These are phyloP conservation scores for Byssothecium circinans DNA, from an alignment of 2,329 filamentous ascomycete genomes.

Conservation along the genomic window DNA sequence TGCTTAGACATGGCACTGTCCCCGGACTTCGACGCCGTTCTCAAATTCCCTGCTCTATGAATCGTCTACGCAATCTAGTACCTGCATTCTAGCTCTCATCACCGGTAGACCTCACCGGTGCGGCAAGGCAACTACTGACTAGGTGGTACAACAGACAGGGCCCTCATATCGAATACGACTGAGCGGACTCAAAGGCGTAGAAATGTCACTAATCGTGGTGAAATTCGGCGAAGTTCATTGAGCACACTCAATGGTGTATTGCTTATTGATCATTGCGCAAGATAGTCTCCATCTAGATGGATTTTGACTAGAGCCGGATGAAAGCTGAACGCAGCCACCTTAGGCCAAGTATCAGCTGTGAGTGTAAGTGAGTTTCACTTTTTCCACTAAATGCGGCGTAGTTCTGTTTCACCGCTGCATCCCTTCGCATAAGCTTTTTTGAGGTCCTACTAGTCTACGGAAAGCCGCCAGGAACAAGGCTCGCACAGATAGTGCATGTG, in stretches of 20 bases:
- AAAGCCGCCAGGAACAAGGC: constrained; percentile 16
- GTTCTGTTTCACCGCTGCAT: constrained; percentile 25
- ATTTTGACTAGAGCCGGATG: constrained; percentile 9
- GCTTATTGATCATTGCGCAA: constrained; percentile 1
- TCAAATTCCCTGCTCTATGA: constrained; percentile 3
- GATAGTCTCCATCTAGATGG: background rate
- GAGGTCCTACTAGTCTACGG: constrained; percentile 5
- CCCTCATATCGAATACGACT: background rate
- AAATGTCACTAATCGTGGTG: background rate
- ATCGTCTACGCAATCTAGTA: constrained; percentile 9
- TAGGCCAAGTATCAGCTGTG: constrained; percentile 6
- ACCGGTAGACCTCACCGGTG: background rate
- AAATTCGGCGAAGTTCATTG: background rate
- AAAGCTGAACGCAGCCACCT: constrained; percentile 8
- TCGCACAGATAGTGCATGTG: constrained; percentile 15
- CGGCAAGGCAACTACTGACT: background rate
- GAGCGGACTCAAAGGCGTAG: background rate
- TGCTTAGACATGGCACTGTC: constrained; percentile 5
- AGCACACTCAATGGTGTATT: constrained; percentile 8
- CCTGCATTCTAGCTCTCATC: constrained; percentile 6
- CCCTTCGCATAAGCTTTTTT: constrained; percentile 13
- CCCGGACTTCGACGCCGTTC: constrained; percentile 6
- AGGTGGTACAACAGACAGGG: background rate
- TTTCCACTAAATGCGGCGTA: constrained; percentile 14
- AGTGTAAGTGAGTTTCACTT: constrained; percentile 6